Base-by-base conservation (phyloP, 2,329 filamentous ascomycete species). In the Fusarium sp. region DNA sequence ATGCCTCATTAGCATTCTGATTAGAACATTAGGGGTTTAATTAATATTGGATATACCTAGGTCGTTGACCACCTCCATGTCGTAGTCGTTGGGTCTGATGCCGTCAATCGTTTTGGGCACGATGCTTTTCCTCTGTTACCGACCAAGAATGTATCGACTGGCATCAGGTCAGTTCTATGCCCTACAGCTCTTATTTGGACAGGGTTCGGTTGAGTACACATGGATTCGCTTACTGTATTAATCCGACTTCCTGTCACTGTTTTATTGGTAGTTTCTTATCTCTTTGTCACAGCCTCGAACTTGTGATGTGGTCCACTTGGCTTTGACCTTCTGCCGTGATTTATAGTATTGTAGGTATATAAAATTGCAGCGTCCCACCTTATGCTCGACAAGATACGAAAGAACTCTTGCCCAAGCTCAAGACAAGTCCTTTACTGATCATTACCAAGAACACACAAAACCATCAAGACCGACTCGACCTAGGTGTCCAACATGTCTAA, bases 1-100 rank as follows among this genome's bases (percentile, higher is more conserved):
- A 85, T 61, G 35, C 62, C 8, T 75, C 64, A 3, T 65, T 85
- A 64, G 80, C 80, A 2, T 85, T 85, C 59, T 56, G 29, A 50
- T 35, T 16, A 52, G 50, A 47, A n/a, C 5, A 20, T 4, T 22
- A 14, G 31, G 6, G 20, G 38, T 18, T 40, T 20, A 40, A 16
- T 33, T 33, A 35, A 22, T 27, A 16, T 50, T 10, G 11, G 6
- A 20, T 20, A 33, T 16, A 31, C 27, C 27, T 9, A 45, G 36
- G 18, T 38, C 18, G 18, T 40, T 40, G 18, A 20, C 5, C 18
- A n/a, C 36, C 18, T 40, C 36, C 36, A 40, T 40, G 38, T 40
- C 38, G 38, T 20, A 40, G 9, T 20, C 18, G 38, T 11, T 40
- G 38, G 38, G 38, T 6, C 18, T 4, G 4, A 10, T 40, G 9